Evolutionary conservation across 2,329 filamentous ascomycete genomes (phyloP).

Genomic region (Sphaerostilbella broomeana): DNA sequence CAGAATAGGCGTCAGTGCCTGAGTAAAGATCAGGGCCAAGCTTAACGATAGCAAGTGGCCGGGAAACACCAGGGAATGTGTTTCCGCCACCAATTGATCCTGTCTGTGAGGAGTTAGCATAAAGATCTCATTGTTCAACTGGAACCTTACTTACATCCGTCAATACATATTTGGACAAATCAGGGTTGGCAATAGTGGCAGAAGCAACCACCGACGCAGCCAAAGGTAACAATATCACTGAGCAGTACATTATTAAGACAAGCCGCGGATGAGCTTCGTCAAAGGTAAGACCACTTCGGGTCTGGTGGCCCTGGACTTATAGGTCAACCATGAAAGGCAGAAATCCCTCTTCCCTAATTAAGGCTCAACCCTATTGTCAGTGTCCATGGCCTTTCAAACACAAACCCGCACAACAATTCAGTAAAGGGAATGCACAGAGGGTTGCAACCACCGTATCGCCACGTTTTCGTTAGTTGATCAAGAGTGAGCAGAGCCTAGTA

Average conservation of each 20-base stretch:
- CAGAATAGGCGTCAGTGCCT: constrained; percentile 46
- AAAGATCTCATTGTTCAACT: neutral
- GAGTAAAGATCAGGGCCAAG: constrained; percentile 44
- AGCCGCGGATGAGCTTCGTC: no score
- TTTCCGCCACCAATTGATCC: constrained; percentile 41
- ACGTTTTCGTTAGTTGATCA: constrained; percentile 10
- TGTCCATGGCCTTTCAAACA: no score
- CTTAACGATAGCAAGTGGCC: constrained; percentile 44
- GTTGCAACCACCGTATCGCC: constrained; percentile 9
- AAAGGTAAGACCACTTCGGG: no score
- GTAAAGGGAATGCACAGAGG: neutral
- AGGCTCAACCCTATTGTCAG: no score
- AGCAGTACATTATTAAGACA: constrained; percentile 11
- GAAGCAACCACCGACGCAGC: neutral
- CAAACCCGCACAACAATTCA: constrained; percentile 4
- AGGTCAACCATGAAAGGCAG: neutral
- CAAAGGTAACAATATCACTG: constrained; percentile 3
- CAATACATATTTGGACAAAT: constrained; percentile 29
- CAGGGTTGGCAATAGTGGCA: constrained; percentile 9
- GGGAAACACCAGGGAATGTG: constrained; percentile 43
- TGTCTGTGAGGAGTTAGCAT: constrained; percentile 27
- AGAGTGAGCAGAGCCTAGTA: constrained; percentile 7
- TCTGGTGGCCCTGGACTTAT: constrained; percentile 6
- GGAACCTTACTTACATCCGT: constrained; percentile 26
- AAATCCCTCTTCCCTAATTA: no score